Evolutionary conservation across 1,284 basidiomycete genomes (phyloP), one percentile per base, ranked within the genome.

Genomic region (Pascua sp.): DNA sequence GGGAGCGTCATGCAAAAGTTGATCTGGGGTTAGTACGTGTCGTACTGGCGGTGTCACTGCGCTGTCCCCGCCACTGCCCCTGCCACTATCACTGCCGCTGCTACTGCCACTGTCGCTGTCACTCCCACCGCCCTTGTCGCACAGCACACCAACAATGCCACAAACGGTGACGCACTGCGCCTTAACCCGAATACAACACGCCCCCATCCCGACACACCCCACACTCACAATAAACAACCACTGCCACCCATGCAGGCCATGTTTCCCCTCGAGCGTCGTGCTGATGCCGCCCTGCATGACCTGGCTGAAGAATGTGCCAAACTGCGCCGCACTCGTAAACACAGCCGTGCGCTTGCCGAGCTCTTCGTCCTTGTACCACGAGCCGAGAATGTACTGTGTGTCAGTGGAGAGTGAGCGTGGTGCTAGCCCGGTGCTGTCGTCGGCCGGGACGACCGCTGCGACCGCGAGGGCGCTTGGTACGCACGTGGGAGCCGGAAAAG

Each of bases 201-300:
- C 24, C 3, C 24, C 3, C 24, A 32, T 7, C n/a, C n/a, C n/a
- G n/a, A 32, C 24, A 32, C 24, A 7, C 24, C 24, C 24, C 24
- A 12, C 32, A 16, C 42, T 44, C 16, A 49, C 47, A 38, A 72
- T 60, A 51, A 71, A 73, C 2, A 73, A 60, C 64, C 67, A 72
- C 57, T 74, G 63, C 71, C 68, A 73, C 11, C 73, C 72, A 0
- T 41, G 45, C 9, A 63, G 45, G 44, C 69, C 68, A 42, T 47
- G 43, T 17, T 55, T 58, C 11, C 69, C 70, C 2, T 72, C 59
- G 17, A 76, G 56, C 5, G 67, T 67, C 11, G 51, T 41, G 17
- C 66, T 56, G 51, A 76, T 76, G 5, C 60, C 67, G 24, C 73
- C 73, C 51, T 73, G 71, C 68, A 76, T 70, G 45, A 76, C 59